These are phyloP conservation scores for Arabidopsis arenosa DNA, from an alignment of 345 rosid genomes.

Conservation along the genomic window DNA sequence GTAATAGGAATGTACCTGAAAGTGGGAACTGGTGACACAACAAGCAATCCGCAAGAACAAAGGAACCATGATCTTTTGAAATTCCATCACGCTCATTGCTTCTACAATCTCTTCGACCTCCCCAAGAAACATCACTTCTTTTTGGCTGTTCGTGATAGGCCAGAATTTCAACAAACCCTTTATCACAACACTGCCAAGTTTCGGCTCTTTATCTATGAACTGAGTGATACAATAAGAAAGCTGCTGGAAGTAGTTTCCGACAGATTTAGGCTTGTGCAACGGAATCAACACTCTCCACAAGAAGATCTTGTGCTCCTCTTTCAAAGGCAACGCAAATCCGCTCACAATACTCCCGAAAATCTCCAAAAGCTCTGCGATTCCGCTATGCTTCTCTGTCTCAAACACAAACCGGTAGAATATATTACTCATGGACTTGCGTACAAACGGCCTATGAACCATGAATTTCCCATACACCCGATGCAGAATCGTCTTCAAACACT, in stretches of 20 bases:
- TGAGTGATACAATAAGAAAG: constrained; percentile 74
- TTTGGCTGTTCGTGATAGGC: constrained; percentile 88
- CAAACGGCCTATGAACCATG: constrained; percentile 90
- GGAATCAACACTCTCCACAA: constrained; percentile 84
- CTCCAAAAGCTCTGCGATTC: constrained; percentile 85
- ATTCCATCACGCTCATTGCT: constrained; percentile 70
- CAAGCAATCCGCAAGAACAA: constrained; percentile 76
- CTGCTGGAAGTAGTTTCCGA: constrained; percentile 83
- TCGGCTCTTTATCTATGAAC: constrained; percentile 88
- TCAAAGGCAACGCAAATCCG: constrained; percentile 85
- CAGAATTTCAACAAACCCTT: constrained; percentile 79
- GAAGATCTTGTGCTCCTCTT: constrained; percentile 93
- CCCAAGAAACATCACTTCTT: constrained; percentile 86
- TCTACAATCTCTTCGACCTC: constrained; percentile 89
- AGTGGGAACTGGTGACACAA: constrained; percentile 84
- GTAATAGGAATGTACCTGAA: constrained; percentile 62
- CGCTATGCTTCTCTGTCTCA: constrained; percentile 83
- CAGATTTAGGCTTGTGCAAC: constrained; percentile 80
- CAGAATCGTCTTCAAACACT: constrained; percentile 74
- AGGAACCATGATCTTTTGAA: constrained; percentile 77
- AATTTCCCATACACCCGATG: constrained; percentile 83
- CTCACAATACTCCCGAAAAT: constrained; percentile 83
- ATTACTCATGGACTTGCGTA: constrained; percentile 76
- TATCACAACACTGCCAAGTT: constrained; percentile 64
- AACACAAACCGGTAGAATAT: constrained; percentile 76